Base-by-base conservation (phyloP, 202 grass and related monocot species). In the Miscanthus sacchariflorus region DNA sequence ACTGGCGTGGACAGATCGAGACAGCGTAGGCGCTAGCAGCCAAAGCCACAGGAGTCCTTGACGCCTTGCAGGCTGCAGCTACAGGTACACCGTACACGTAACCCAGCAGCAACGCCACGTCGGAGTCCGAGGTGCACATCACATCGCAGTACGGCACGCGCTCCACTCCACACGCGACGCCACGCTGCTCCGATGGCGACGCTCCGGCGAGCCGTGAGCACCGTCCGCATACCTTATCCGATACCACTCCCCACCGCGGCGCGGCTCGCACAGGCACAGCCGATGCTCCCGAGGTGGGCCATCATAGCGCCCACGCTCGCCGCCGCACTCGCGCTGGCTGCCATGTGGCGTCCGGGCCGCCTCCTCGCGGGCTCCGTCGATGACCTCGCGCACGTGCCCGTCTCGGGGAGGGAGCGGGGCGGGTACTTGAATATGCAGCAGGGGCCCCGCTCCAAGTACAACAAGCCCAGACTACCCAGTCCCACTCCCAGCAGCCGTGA, bases 361-460 rank as follows among this genome's bases (percentile, higher is more conserved):
- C 30, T 67, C 70, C 43, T 67, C 70, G 23, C 86, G 73, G 25
- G 77, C 77, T 28, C 87, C 84, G 38, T 43, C 69, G 30, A 78
- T 40, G 42, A 68, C 82, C 52, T 36, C 35, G 68, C 77, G 87
- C 58, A 74, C 77, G 82, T 85, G 82, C 25, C 82, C 58, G 58
- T 35, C n/a, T 3, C 40, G 54, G 23, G 7, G 54, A 49, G 14
- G 65, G 24, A 10, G 25, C 1, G 42, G 9, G 42, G 9, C 42
- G 9, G 1, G 42, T 44, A 54, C 50, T 54, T 54, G 50, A 54
- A 6, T 54, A 18, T 54, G 15, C 50, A 18, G n/a, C 64, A 21
- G 45, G 63, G 12, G 18, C 24, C 33, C n/a, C 50, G 67, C 56
- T 50, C 72, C 27, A 76, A 54, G 13, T 33, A 18, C 13, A 54